Base-by-base conservation (phyloP, 2,329 filamentous ascomycete species). In the Fusarium subtropicale region DNA sequence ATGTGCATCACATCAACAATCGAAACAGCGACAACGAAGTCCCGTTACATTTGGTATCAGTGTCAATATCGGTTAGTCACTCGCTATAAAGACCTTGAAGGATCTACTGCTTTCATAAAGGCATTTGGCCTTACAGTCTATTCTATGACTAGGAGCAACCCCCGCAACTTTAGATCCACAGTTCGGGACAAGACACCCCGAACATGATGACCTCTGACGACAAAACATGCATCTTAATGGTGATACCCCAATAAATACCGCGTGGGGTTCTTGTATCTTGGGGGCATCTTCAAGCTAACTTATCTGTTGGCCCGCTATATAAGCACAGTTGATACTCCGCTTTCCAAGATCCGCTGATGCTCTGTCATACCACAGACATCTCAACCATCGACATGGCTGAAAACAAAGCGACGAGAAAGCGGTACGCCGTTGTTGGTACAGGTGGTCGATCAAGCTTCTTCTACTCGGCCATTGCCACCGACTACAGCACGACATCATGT, bases 401-500 rank as follows among this genome's bases (percentile, higher is more conserved):
- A 31, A n/a, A 13, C 22, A 26, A 52, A 4, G 28, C 7, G 3
- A 15, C 48, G 28, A 79, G 70, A 64, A 85, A 83, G 66, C 77
- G 80, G 41, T 88, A 88, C 66, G 86, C 86, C 71, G 76, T 88
- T 30, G 81, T 89, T n/a, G 87, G 87, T 72, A 86, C 85, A 2
- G 87, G 87, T 20, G 86, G 86, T 18, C 84, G 87, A 16, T 84
- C 87, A n/a, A 83, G 82, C 56, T 88, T 89, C 81, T 89, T 86
- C 78, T 89, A 88, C 79, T 83, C 82, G 1, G 85, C 86, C 45
- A 88, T 89, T 59, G 84, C 83, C 12, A 79, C 78, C 31, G 83
- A 86, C 63, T 89, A 86, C 77, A 76, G 76, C 50, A 71, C 77
- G 12, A 87, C 84, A 0, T 85, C 86, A 1, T 73, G 78, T 34